Conservation (phyloP, 441 rosid species). For the Pelargonium citronellum region DNA sequence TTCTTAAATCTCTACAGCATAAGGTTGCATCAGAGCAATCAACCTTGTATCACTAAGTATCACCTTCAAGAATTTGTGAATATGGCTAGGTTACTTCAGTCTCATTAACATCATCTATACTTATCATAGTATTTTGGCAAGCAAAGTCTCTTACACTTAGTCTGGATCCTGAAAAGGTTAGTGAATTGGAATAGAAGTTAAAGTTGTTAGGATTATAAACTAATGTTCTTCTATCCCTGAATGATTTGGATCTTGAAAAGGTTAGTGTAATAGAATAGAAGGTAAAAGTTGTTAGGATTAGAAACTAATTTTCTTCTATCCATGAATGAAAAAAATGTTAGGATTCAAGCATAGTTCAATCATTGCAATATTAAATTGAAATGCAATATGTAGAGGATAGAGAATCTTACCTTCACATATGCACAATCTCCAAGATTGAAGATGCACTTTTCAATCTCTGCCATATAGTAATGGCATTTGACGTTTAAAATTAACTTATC, state of each 20-base stretch:
- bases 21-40: too few species aligned
- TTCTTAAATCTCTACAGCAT: background rate
- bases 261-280: too few species aligned
- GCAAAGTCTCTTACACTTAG: background rate
- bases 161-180: background rate
- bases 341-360: background rate
- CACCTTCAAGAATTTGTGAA: background rate
- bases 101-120: background rate
- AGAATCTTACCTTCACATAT: background rate
- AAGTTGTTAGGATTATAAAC: background rate
- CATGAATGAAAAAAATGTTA: background rate
- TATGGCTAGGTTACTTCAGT: background rate
- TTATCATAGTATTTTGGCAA: background rate
- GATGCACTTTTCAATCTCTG: background rate
- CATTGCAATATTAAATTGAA: background rate
- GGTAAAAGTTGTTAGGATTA: too few species aligned
- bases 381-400: background rate
- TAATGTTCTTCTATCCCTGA: too few species aligned
- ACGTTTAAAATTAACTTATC: background rate
- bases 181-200: background rate
- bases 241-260: too few species aligned
- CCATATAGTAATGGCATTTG: background rate
- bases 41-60: too few species aligned
- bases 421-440: background rate
- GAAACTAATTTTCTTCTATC: background rate